phyloP scores from a whole-genome alignment of 2,329 filamentous ascomycete genomes.

The Sporothrix pallida region DNA sequence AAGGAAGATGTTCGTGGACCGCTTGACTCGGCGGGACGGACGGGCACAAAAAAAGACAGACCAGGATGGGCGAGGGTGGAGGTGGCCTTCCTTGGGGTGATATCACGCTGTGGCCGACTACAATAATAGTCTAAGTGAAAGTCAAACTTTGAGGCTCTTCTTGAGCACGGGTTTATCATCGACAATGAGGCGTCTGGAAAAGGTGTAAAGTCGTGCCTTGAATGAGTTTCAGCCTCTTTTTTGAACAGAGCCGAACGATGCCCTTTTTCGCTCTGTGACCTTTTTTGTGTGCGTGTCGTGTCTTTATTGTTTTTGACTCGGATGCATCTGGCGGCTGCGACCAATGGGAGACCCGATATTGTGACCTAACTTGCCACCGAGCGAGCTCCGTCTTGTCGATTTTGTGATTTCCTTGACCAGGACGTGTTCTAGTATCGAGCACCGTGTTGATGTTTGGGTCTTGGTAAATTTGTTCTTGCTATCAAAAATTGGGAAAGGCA shows the following conservation, averaged over 20 bases:
- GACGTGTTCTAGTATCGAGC: neutral
- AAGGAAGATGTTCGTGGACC: neutral
- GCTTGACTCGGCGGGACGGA: slow-evolving; percentile 11
- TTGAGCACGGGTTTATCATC: neutral
- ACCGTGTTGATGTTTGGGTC: neutral
- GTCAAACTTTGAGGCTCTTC: neutral
- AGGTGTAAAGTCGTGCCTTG: neutral
- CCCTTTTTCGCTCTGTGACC: neutral
- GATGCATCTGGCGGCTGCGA: neutral
- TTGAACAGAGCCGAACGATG: neutral
- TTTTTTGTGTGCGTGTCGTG: neutral
- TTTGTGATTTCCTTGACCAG: neutral
- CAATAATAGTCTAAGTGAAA: neutral
- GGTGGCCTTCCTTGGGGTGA: slow-evolving; percentile 23
- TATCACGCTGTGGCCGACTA: slow-evolving; percentile 14
- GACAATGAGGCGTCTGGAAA: neutral
- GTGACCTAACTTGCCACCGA: slow-evolving; percentile 1
- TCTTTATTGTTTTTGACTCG: slow-evolving; percentile 10
- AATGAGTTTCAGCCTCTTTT: neutral
- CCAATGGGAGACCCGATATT: slow-evolving; percentile 20
- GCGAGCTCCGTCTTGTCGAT: neutral
- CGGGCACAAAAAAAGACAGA: slow-evolving; percentile 22
- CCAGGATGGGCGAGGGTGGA: slow-evolving; percentile 19
- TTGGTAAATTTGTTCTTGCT: neutral
- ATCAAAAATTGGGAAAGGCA: neutral